These are phyloP conservation scores for Phaffomyces antillensis DNA, from an alignment of 805 yeast genomes.

Conservation along the genomic window DNA sequence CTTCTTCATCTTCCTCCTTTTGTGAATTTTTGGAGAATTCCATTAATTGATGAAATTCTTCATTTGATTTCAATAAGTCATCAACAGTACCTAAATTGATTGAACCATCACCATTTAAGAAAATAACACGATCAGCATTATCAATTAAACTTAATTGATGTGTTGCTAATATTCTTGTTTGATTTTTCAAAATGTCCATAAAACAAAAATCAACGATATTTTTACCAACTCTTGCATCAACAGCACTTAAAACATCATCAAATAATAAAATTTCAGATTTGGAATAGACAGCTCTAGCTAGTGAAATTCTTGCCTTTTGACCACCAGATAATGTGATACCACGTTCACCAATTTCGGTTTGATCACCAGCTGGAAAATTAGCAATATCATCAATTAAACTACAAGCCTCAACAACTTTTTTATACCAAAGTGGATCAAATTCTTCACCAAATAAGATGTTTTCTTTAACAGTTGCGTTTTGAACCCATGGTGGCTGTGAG, in stretches of 20 bases:
- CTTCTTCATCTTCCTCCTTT: slow-evolving; percentile 18
- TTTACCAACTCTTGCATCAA: slow-evolving; percentile 70
- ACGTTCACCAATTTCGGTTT: slow-evolving; percentile 67
- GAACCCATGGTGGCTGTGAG: slow-evolving; percentile 69
- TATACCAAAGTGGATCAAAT: slow-evolving; percentile 42
- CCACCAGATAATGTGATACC: slow-evolving; percentile 77
- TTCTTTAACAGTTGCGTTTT: slow-evolving; percentile 62
- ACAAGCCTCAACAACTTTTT: slow-evolving; percentile 50
- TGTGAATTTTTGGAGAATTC: slow-evolving; percentile 31
- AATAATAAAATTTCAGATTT: slow-evolving; percentile 53
- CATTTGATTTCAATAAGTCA: slow-evolving; percentile 36
- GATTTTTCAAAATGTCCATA: slow-evolving; percentile 39
- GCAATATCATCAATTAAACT: slow-evolving; percentile 51
- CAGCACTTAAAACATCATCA: slow-evolving; percentile 73
- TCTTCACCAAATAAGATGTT: slow-evolving; percentile 56
- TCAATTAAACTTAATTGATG: slow-evolving; percentile 65
- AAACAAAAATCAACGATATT: slow-evolving; percentile 60
- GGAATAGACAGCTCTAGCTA: slow-evolving; percentile 68
- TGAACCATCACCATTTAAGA: slow-evolving; percentile 54
- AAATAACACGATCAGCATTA: slow-evolving; percentile 57
- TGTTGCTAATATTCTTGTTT: slow-evolving; percentile 67
- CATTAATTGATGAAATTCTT: slow-evolving; percentile 42
- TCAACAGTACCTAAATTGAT: slow-evolving; percentile 49
- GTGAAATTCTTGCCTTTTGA: slow-evolving; percentile 64
- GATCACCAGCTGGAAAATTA: slow-evolving; percentile 58